Percentiles rank a stretch among this genome's conserved stretches.
Evolutionary conservation across 2,329 filamentous ascomycete species (phyloP).

Genomic region (Fusarium dlaminii): DNA sequence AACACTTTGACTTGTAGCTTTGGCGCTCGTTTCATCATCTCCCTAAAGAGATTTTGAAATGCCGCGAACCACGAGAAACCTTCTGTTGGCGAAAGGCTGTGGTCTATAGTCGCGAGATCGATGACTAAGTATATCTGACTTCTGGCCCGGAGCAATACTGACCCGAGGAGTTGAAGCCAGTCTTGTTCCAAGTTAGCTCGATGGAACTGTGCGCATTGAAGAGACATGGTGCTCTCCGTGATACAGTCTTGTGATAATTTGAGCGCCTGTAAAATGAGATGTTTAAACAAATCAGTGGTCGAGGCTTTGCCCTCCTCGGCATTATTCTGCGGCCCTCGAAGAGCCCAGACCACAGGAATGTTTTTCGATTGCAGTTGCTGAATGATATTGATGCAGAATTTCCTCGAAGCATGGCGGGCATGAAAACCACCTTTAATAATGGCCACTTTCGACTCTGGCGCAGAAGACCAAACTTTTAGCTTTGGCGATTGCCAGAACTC

Average conservation of each 20-base stretch:
- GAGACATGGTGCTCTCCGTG: neutral
- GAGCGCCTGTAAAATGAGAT: neutral
- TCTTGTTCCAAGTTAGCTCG: neutral
- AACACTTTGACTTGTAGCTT: neutral
- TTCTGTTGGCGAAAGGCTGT: neutral
- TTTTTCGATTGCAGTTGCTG: neutral
- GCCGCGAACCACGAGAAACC: neutral
- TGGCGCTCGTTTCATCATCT: neutral
- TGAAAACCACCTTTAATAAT: neutral
- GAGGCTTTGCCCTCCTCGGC: neutral
- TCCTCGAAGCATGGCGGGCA: neutral
- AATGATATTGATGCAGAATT: neutral
- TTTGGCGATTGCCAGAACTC: neutral
- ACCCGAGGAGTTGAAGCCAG: neutral
- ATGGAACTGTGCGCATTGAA: neutral
- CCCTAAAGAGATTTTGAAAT: neutral
- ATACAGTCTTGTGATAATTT: neutral
- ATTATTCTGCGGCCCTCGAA: neutral
- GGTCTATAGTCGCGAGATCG: neutral
- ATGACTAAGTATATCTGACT: neutral
- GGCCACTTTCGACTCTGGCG: neutral
- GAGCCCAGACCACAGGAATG: neutral
- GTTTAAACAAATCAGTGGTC: neutral
- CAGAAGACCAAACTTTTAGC: neutral
- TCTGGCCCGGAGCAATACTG: neutral